Percentiles rank a stretch among this genome's conserved stretches.
Conservation (phyloP, 2,329 filamentous ascomycete genomes). For the Hypoxylon sp. region DNA sequence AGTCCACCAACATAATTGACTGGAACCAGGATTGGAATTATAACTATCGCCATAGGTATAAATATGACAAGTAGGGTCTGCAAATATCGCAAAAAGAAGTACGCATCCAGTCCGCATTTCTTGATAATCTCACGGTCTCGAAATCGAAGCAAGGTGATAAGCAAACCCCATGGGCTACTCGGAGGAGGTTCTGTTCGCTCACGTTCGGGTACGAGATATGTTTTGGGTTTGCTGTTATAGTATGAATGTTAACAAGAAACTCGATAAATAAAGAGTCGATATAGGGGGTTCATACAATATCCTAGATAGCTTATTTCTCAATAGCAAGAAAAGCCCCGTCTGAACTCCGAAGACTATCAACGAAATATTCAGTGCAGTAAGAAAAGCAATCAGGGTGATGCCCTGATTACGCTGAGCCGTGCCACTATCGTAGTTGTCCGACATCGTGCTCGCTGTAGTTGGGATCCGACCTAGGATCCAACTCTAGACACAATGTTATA, state of each 20-base stretch:
- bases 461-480: conserved; percentile 29
- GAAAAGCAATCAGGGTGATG: conserved; percentile 69
- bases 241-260: conserved; percentile 41
- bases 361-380: conserved; percentile 75
- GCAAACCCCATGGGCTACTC: conserved; percentile 64
- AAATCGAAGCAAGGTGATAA: conserved; percentile 75
- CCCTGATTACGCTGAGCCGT: conserved; percentile 56
- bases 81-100: conserved; percentile 86
- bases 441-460: conserved; percentile 29
- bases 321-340: conserved; percentile 78
- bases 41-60: conserved; percentile 81
- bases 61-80: conserved; percentile 92
- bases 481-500: conserved; percentile 16
- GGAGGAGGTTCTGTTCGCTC: conserved; percentile 85
- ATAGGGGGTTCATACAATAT: conserved; percentile 77
- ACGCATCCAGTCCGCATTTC: conserved; percentile 95
- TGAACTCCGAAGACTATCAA: conserved; percentile 74
- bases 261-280: conserved; percentile 31
- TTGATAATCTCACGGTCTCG: conserved; percentile 87
- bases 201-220: conserved; percentile 86
- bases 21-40: conserved; percentile 88
- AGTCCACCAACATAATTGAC: conserved; percentile 83
- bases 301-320: conserved; percentile 83
- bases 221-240: conserved; percentile 78
- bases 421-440: conserved; percentile 30